Conservation (phyloP, 768 basidiomycete species). For the Termitomyces sp. region DNA sequence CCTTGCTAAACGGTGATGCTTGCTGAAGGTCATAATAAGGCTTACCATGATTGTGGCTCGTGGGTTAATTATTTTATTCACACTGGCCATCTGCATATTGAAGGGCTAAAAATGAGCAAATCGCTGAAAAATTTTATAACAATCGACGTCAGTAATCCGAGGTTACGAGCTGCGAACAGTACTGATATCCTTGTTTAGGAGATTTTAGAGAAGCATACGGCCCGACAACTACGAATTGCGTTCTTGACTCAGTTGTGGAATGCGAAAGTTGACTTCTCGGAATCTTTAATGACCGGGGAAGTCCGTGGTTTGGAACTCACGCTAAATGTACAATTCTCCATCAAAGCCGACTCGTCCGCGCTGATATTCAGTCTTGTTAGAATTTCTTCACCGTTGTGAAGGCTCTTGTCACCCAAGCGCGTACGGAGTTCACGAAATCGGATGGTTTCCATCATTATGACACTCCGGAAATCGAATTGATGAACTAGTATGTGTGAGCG, state of each 20-base stretch:
- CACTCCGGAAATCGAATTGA: slow-evolving; percentile 62
- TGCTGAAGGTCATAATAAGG: slow-evolving; percentile 38
- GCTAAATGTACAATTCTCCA: slow-evolving; percentile 62
- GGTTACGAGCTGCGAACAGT: not conserved
- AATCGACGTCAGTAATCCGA: slow-evolving; percentile 59
- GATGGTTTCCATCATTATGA: slow-evolving; percentile 66
- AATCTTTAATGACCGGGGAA: slow-evolving; percentile 83
- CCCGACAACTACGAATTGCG: slow-evolving; percentile 85
- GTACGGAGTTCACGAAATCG: slow-evolving; percentile 38
- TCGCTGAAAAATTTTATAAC: slow-evolving; percentile 99
- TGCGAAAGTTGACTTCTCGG: slow-evolving; percentile 90
- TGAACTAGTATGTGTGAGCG: slow-evolving; percentile 41
- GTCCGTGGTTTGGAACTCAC: slow-evolving; percentile 78
- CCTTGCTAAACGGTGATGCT: not conserved
- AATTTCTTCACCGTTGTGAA: slow-evolving; percentile 92
- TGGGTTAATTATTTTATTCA: slow-evolving; percentile 99
- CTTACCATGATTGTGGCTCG: slow-evolving; percentile 83
- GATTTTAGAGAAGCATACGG: slow-evolving; percentile 73
- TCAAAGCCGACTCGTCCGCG: not conserved
- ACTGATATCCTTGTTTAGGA: slow-evolving; percentile 44
- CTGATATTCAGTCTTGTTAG: slow-evolving; percentile 32
- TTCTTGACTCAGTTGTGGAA: slow-evolving; percentile 93
- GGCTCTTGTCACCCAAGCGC: slow-evolving; percentile 62
- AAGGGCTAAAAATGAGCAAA: slow-evolving; percentile 99
- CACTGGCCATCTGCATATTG: slow-evolving; percentile 97